These are phyloP conservation scores for Phytopythium vexans DNA, from an alignment of 352 stramenopile genomes.

Conservation along the genomic window DNA sequence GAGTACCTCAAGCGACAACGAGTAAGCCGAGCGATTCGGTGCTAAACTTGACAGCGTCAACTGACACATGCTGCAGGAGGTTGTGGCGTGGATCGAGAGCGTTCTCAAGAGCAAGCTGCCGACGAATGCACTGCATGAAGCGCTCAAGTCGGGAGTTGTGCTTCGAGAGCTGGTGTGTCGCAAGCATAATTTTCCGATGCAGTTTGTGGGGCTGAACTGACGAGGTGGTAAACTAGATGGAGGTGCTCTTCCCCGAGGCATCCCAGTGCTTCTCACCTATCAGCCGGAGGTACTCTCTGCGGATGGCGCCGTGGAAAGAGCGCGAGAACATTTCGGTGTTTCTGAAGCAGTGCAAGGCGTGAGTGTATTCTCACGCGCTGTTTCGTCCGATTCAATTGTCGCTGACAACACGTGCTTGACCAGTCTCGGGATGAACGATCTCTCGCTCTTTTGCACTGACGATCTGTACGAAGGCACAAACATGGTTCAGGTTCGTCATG, in stretches of 20 bases:
- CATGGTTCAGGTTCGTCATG: slow-evolving; percentile 57
- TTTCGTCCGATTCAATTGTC: neutral
- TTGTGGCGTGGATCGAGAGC: slow-evolving; percentile 73
- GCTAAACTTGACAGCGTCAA: neutral
- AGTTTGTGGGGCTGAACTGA: neutral
- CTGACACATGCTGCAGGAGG: slow-evolving; percentile 29
- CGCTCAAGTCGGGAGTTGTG: slow-evolving; percentile 71
- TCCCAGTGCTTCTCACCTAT: slow-evolving; percentile 57
- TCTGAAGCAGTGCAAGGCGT: slow-evolving; percentile 80
- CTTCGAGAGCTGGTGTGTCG: slow-evolving; percentile 58
- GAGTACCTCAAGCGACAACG: slow-evolving; percentile 72
- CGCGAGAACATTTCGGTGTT: slow-evolving; percentile 84
- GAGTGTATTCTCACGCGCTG: slow-evolving; percentile 7
- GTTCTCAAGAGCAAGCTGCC: slow-evolving; percentile 54
- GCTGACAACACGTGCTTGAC: neutral
- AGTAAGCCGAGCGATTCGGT: slow-evolving; percentile 16
- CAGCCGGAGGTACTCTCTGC: slow-evolving; percentile 63
- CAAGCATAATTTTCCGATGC: neutral
- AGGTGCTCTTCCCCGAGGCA: slow-evolving; percentile 49
- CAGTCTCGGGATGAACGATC: slow-evolving; percentile 80
- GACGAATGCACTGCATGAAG: slow-evolving; percentile 54
- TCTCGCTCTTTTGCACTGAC: slow-evolving; percentile 80
- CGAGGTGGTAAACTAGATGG: slow-evolving; percentile 25
- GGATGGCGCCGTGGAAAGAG: slow-evolving; percentile 83
- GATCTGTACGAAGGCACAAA: slow-evolving; percentile 84